phyloP scores from a whole-genome alignment of 108 stramenopile genomes.

The Bacterosira constricta region DNA sequence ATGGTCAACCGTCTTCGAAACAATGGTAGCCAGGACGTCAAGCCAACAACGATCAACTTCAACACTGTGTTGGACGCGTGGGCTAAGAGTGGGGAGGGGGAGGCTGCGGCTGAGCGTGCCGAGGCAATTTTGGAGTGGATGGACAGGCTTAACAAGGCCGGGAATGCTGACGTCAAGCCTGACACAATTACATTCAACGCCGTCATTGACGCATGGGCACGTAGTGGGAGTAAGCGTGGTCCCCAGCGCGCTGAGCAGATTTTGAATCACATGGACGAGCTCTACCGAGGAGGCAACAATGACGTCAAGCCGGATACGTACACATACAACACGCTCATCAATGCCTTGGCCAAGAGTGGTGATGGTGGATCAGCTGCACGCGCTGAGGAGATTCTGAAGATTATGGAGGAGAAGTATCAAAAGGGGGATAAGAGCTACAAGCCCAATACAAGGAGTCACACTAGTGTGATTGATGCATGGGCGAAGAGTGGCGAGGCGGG shows the following conservation, averaged over 20 bases:
- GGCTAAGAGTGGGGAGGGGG: constrained; percentile 83
- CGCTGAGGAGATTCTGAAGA: constrained; percentile 56
- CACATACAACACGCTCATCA: constrained; percentile 83
- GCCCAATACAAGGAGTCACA: constrained; percentile 53
- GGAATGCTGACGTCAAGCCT: constrained; percentile 58
- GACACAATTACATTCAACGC: constrained; percentile 87
- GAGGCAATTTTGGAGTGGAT: constrained; percentile 91
- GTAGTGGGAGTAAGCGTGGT: constrained; percentile 77
- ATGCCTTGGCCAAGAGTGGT: constrained; percentile 54
- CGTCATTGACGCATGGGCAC: constrained; percentile 85
- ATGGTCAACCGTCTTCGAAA: constrained; percentile 67
- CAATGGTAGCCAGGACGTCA: constrained; percentile 71
- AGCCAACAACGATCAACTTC: constrained; percentile 87
- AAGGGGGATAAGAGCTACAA: constrained; percentile 55
- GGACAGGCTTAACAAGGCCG: constrained; percentile 77
- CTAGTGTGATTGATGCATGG: constrained; percentile 72
- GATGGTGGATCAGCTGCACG: constrained; percentile 57
- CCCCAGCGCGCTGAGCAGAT: constrained; percentile 86
- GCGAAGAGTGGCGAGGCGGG: constrained; percentile 57
- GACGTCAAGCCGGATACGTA: constrained; percentile 86
- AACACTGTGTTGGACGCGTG: constrained; percentile 83
- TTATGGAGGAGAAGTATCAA: constrained; percentile 53
- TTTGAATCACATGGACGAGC: constrained; percentile 88
- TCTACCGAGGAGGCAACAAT: constrained; percentile 76
- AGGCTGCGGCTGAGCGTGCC: constrained; percentile 79